Conservation (phyloP, 2,329 filamentous ascomycete genomes). For the Fusarium haematococcum region DNA sequence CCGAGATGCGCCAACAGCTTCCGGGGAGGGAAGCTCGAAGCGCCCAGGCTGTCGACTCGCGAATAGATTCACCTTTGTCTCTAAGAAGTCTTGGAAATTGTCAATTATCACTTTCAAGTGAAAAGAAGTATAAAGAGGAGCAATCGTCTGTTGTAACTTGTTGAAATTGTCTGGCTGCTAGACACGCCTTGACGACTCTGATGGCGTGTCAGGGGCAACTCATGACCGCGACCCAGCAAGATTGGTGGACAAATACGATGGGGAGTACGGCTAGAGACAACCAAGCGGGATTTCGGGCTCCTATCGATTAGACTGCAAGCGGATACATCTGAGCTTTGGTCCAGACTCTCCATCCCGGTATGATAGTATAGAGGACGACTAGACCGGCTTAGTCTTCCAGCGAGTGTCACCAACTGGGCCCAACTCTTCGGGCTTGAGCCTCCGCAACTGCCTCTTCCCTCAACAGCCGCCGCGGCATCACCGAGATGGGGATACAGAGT, state of each 20-base stretch:
- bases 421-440: background rate
- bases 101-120: background rate
- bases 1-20: background rate
- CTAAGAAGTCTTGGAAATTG: background rate
- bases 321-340: background rate
- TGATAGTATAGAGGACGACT: background rate
- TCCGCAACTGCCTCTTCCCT: background rate
- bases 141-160: accelerated
- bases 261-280: background rate
- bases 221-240: background rate
- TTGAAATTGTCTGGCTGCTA: background rate
- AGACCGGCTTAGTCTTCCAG: background rate
- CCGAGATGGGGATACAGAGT: background rate
- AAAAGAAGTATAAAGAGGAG: background rate
- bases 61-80: background rate
- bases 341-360: too few species aligned
- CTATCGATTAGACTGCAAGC: background rate
- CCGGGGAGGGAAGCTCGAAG: background rate
- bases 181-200: background rate
- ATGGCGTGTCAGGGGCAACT: background rate
- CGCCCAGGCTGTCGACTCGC: background rate
- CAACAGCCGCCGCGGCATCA: background rate
- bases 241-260: background rate
- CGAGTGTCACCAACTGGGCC: background rate
- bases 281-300: accelerated